Base-by-base conservation (phyloP, 139 green algal genomes). In the Diplosphaera chodatii region DNA sequence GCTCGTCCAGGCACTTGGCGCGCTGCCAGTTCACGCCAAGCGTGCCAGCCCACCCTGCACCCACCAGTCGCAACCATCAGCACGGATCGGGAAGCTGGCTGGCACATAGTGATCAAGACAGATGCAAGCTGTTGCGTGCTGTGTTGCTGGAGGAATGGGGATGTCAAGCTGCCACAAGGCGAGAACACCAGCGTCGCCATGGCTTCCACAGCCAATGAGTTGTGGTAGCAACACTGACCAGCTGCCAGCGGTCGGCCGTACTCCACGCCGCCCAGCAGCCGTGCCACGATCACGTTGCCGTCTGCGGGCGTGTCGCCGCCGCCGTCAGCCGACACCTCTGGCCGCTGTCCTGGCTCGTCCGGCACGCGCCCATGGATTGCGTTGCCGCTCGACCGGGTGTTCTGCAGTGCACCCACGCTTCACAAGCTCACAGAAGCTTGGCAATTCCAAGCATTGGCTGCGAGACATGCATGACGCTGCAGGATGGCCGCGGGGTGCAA, bases 1-100 rank as follows among this genome's bases (percentile, higher is more conserved):
- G 80, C 22, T 94, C 85, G 67, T 96, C 89, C 69, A 93, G 80
- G 67, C 86, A 91, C 15, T 74, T 80, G n/a, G 84, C 84, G 68
- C 89, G 81, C 79, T 94, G 88, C 68, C 77, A 86, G 37, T 76
- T 88, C 32, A 87, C 8, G 15, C 84, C 79, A 40, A 88, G 67
- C 18, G 82, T 89, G 59, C 83, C 92, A 2, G 74, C 88, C 89
- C 86, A 94, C 32, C 67, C 64, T 15, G 55, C 48, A 25, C 16
- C 25, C 27, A 40, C n/a, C n/a, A n/a, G n/a, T n/a, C n/a, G n/a
- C n/a, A n/a, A n/a, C n/a, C n/a, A n/a, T n/a, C n/a, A n/a, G n/a
- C n/a, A n/a, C n/a, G n/a, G n/a, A n/a, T n/a, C n/a, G n/a, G n/a
- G n/a, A n/a, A n/a, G n/a, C n/a, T n/a, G n/a, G n/a, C n/a, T n/a